Percentiles rank a stretch among this genome's conserved stretches.
Evolutionary conservation across 495 filamentous ascomycete genomes (phyloP).

Genomic region (Aspergillus saccharolyticus): DNA sequence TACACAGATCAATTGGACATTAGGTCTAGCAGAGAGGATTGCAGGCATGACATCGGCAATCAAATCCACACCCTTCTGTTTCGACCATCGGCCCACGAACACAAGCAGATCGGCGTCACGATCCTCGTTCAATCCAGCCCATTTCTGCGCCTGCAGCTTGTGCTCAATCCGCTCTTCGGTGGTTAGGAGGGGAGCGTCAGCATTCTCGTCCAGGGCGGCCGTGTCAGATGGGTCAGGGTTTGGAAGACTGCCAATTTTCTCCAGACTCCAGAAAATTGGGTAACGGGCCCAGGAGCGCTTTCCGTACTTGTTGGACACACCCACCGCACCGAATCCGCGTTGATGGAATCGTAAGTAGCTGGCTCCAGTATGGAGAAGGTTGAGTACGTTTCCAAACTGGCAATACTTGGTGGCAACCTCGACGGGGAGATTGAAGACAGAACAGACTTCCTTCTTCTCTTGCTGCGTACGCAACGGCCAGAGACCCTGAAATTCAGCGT

Average conservation of each 20-base stretch:
- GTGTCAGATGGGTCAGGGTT: conserved; percentile 65
- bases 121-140: conserved; percentile 57
- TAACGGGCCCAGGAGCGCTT: conserved; percentile 60
- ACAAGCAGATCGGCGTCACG: conserved; percentile 62
- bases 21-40: conserved; percentile 54
- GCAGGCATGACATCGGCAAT: conserved; percentile 65
- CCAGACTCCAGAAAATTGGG: conserved; percentile 64
- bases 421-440: conserved; percentile 52
- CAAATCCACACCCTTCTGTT: conserved; percentile 66
- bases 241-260: conserved; percentile 56
- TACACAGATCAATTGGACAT: conserved; percentile 59
- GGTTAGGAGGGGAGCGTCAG: conserved; percentile 43
- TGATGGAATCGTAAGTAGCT: conserved; percentile 61
- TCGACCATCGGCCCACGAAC: conserved; percentile 67
- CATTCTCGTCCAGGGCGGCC: conserved; percentile 37
- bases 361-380: conserved; percentile 59
- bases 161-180: conserved; percentile 36
- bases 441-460: conserved; percentile 58
- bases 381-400: conserved; percentile 68
- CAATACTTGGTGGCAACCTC: conserved; percentile 50
- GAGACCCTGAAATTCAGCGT: conserved; percentile 68
- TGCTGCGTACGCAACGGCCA: conserved; percentile 60
- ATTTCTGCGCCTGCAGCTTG: conserved; percentile 57
- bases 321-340: conserved; percentile 60
- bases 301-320: conserved; percentile 63